phyloP scores from a whole-genome alignment of 108 stramenopile species.

The Nannochloropsis oceanica region DNA sequence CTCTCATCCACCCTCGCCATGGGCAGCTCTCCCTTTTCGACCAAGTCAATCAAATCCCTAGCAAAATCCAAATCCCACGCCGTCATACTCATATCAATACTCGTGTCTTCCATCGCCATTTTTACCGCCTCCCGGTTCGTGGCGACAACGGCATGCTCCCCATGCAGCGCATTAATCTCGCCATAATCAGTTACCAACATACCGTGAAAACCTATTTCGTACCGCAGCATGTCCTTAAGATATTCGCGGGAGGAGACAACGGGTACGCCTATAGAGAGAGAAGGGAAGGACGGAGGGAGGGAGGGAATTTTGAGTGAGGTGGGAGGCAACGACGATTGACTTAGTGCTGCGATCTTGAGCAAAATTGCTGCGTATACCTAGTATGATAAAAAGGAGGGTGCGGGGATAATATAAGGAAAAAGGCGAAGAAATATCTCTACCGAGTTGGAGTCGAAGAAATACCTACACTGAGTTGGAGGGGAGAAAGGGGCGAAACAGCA shows the following conservation, averaged over 20 bases:
- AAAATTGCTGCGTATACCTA: too few relatives aligned
- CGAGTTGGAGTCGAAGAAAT: too few relatives aligned
- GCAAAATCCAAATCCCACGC: slow-evolving; percentile 34
- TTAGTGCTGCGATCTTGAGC: too few relatives aligned
- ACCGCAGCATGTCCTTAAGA: slow-evolving; percentile 43
- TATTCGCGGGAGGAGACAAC: slow-evolving; percentile 9
- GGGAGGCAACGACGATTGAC: too few relatives aligned
- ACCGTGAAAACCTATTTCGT: slow-evolving; percentile 48
- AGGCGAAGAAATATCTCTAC: too few relatives aligned
- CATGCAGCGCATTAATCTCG: slow-evolving; percentile 41
- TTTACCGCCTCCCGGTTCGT: neutral
- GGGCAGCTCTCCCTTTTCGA: slow-evolving; percentile 9
- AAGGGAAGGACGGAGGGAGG: too few relatives aligned
- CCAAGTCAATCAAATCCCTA: slow-evolving; percentile 14
- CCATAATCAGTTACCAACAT: slow-evolving; percentile 68
- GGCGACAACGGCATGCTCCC: neutral
- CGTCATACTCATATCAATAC: slow-evolving; percentile 62
- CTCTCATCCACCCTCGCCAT: slow-evolving; percentile 37
- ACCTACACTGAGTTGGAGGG: too few relatives aligned
- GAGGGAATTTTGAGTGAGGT: too few relatives aligned
- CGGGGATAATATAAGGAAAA: too few relatives aligned
- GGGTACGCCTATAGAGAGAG: neutral
- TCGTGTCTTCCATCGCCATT: slow-evolving; percentile 46
- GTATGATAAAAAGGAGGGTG: too few relatives aligned
- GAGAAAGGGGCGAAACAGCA: too few relatives aligned